Evolutionary conservation across 176 grass and related monocot genomes (phyloP), one percentile per base, ranked within the genome.

Genomic region (Triticum timopheevii): DNA sequence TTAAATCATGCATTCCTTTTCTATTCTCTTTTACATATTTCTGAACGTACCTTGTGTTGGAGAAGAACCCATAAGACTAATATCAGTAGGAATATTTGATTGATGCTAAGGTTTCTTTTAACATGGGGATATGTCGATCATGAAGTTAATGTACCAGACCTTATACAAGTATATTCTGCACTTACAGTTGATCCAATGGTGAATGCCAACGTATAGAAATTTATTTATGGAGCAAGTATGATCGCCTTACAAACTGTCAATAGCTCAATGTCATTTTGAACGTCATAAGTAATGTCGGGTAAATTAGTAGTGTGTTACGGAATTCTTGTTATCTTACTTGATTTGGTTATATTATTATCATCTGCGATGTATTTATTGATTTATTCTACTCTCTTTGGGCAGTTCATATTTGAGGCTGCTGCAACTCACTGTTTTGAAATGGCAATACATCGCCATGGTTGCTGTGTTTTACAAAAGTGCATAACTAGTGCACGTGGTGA

Each of bases 391-490:
- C 12, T 84, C 23, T 77, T 69, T 81, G 58, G 68, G 50, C 85
- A 95, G 96, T 89, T 94, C 73, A 95, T 98, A 84, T 98, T 89
- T 86, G 93, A 98, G 34, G 90, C 92, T 30, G 96, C 93, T 68
- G 88, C 88, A 84, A 73, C 49, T 39, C 78, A 89, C 63, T 92
- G 92, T 88, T 87, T 88, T 86, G 76, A 92, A 38, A 91, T 98
- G 61, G 96, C 96, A 10, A 89, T 91, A 73, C 90, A 95, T 82
- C 93, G 85, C 45, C 92, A 95, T 86, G 93, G 93, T 39, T 98
- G 96, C 68, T 98, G 93, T 89, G 88, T 98, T 52, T 80, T 98
- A 77, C 96, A 98, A 88, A 83, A 85, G 40, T 98, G 96, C 80
- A 95, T 98, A 75, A 62, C 77, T 80, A 73, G 45, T 78, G 89